Percentiles rank a stretch among this genome's conserved stretches.
These are phyloP conservation scores for Lactarius indigo DNA, from an alignment of 768 basidiomycete genomes.

Conservation along the genomic window DNA sequence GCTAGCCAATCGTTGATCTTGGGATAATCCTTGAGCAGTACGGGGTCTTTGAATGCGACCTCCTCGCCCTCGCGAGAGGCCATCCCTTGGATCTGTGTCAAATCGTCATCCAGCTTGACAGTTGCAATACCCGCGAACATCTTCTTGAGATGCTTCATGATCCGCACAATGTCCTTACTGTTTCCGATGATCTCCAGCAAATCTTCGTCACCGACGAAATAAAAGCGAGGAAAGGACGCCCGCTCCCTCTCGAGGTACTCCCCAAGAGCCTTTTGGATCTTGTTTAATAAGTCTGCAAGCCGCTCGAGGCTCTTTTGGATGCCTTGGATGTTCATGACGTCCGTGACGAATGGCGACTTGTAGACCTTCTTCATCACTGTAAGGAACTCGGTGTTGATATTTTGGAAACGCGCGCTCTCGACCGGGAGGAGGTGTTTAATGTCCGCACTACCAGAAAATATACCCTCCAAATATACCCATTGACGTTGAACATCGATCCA, in stretches of 20 bases:
- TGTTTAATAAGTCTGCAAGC: slow-evolving; percentile 90
- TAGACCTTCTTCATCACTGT: slow-evolving; percentile 99
- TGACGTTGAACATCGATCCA: slow-evolving; percentile 99
- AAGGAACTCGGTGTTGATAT: slow-evolving; percentile 97
- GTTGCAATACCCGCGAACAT: slow-evolving; percentile 99
- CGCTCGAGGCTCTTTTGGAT: slow-evolving; percentile 98
- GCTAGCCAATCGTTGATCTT: slow-evolving; percentile 99
- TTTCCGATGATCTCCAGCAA: slow-evolving; percentile 98
- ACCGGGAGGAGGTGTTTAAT: slow-evolving; percentile 98
- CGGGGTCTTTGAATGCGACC: slow-evolving; percentile 77
- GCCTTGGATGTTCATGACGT: slow-evolving; percentile 93
- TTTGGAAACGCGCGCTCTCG: slow-evolving; percentile 95
- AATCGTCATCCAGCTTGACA: slow-evolving; percentile 79
- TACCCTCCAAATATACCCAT: slow-evolving; percentile 99
- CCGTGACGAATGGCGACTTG: slow-evolving; percentile 96
- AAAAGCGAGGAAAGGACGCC: slow-evolving; percentile 97
- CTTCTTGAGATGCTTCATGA: slow-evolving; percentile 99
- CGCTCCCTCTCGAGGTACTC: slow-evolving; percentile 98
- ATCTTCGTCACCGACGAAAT: slow-evolving; percentile 99
- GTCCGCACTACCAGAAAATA: slow-evolving; percentile 99
- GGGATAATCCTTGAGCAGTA: slow-evolving; percentile 87
- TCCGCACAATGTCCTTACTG: slow-evolving; percentile 95
- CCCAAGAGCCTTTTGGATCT: slow-evolving; percentile 98
- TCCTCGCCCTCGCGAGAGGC: slow-evolving; percentile 95
- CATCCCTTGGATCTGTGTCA: slow-evolving; percentile 89